Evolutionary conservation across 371 early-diverging fungal genomes (phyloP), one percentile per base, ranked within the genome.

Genomic region (Mortierella sp.): DNA sequence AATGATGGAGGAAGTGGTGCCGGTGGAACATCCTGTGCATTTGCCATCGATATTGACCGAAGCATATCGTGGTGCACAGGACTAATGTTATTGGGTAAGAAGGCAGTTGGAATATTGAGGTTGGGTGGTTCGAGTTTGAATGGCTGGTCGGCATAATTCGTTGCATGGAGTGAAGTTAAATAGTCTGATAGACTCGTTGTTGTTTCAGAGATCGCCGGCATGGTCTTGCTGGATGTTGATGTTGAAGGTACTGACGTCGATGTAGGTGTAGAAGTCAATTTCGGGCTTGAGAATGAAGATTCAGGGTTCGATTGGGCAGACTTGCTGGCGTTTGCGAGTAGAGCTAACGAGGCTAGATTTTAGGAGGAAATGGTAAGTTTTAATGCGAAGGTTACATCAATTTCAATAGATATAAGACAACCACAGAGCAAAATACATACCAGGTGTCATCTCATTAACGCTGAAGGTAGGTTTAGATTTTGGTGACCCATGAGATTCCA

Each of bases 51-150:
- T 15, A 77, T 72, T 0, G 63, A 57, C 7, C 64, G 68, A 15
- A 77, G 68, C 68, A 77, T 68, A 15, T 77, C 77, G 5, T 77
- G 77, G 19, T 77, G 77, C 12, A 67, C 54, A 3, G 77, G 68
- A 2, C 65, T 64, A 13, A 77, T 34, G 0, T 61, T 57, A 40
- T 72, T 77, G 1, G 77, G 77, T 49, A 77, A 64, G 2, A 77
- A 64, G 4, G 68, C 49, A 19, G 77, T 71, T 23, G 77, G 77
- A 28, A 77, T 77, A 17, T 59, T 34, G 1, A 77, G 65, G 32
- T 65, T 72, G 0, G 77, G 64, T 6, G 65, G 56, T n/a, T 75
- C 76, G 22, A 75, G 49, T 40, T 68, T 64, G 59, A 77, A 59
- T 31, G 74, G 43, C 32, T 54, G 64, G 13, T 34, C 29, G 5